phyloP scores from a whole-genome alignment of 495 filamentous ascomycete species.

The Xylaria grammica region DNA sequence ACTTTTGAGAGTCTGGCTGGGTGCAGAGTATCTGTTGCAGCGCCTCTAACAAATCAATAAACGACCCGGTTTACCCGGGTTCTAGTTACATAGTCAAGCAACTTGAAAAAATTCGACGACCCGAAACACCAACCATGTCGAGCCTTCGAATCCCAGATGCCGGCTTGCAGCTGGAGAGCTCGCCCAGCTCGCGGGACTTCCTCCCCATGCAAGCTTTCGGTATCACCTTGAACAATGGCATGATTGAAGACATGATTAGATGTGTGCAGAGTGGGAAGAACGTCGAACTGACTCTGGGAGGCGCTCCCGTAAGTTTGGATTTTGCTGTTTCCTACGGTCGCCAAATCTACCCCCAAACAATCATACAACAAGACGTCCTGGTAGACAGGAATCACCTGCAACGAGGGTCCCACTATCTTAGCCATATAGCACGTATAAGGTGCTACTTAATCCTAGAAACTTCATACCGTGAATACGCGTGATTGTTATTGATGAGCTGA shows the following conservation, averaged over 20 bases:
- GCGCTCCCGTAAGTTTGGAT: constrained; percentile 57
- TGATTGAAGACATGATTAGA: constrained; percentile 73
- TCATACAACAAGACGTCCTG: constrained; percentile 18
- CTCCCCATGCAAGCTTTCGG: constrained; percentile 62
- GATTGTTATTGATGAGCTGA: constrained; percentile 4
- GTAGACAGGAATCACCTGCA: not conserved
- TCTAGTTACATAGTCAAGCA: constrained; percentile 4
- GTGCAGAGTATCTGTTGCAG: constrained; percentile 36
- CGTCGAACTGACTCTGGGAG: constrained; percentile 62
- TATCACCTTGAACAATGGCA: constrained; percentile 65
- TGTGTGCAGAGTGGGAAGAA: constrained; percentile 67
- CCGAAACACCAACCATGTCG: constrained; percentile 32
- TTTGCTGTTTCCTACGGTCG: constrained; percentile 17
- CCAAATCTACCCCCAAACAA: constrained; percentile 27
- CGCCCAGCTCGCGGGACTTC: constrained; percentile 36
- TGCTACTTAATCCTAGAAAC: not conserved
- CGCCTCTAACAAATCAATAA: constrained; percentile 24
- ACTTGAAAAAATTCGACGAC: constrained; percentile 14
- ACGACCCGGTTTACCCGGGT: not conserved
- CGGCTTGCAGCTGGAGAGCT: constrained; percentile 52
- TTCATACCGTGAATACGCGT: not conserved
- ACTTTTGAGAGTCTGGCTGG: constrained; percentile 41
- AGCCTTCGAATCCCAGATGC: constrained; percentile 47
- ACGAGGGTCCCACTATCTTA: not conserved
- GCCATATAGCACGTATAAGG: not conserved